These are phyloP conservation scores for Parastagonospora nodorum DNA, from an alignment of 2,329 filamentous ascomycete species.

Conservation along the genomic window DNA sequence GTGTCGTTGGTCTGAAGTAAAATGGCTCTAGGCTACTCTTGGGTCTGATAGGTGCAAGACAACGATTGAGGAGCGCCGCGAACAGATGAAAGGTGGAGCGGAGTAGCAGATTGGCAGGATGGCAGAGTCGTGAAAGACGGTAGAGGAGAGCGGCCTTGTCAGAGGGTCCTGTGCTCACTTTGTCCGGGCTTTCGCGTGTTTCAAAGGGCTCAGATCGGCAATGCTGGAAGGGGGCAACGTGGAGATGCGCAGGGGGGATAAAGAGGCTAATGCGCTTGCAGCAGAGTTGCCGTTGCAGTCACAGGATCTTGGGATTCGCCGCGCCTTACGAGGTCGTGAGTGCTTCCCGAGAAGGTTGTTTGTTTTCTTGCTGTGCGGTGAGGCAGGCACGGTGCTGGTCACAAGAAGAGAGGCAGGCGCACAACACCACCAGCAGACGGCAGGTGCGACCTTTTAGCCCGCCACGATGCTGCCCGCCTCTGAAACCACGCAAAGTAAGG, in stretches of 20 bases:
- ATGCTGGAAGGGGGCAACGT: slow-evolving; percentile 23
- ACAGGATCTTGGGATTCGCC: background rate
- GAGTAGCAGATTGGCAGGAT: background rate
- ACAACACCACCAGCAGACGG: background rate
- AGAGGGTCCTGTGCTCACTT: slow-evolving; percentile 18
- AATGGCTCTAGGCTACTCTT: slow-evolving; percentile 1
- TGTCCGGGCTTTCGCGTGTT: slow-evolving; percentile 22
- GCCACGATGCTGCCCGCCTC: slow-evolving; percentile 5
- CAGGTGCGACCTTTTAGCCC: slow-evolving; percentile 11
- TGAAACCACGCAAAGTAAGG: slow-evolving; percentile 22
- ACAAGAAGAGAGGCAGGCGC: background rate
- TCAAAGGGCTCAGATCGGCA: slow-evolving; percentile 28
- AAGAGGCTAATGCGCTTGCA: slow-evolving; percentile 5
- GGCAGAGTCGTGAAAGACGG: background rate
- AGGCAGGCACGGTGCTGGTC: background rate
- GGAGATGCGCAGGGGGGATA: slow-evolving; percentile 1
- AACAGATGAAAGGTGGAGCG: background rate
- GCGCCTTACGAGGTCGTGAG: background rate
- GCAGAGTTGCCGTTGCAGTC: background rate
- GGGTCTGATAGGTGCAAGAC: slow-evolving; percentile 2
- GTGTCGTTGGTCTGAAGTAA: slow-evolving; percentile 7
- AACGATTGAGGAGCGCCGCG: background rate
- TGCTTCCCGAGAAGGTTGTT: background rate
- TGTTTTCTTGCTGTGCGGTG: background rate
- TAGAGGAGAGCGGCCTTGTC: slow-evolving; percentile 1